Base-by-base conservation (phyloP, 768 basidiomycete species). In the Mycena rebaudengoi region DNA sequence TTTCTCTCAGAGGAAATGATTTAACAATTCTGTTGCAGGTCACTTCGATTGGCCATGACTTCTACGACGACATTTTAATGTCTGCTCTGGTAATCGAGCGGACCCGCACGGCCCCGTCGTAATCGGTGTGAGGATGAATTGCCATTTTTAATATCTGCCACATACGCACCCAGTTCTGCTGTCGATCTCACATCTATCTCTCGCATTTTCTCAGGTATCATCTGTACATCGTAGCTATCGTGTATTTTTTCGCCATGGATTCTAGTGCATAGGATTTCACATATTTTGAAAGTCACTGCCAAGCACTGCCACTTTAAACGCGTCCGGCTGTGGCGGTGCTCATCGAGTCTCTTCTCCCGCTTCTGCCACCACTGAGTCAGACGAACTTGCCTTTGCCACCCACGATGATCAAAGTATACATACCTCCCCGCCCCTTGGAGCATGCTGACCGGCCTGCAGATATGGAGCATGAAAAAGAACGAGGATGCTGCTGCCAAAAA, bases 381-480 rank as follows among this genome's bases (percentile, higher is more conserved):
- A 63, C 23, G 41, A 50, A 74, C 66, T 69, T 71, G 66, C 68
- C 54, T 68, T 54, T 54, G 63, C 59, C 62, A 66, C 65, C 74
- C 70, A 79, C 72, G 56, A 85, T 85, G 84, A 80, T 85, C 62
- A 85, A 85, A 75, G 84, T 81, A 64, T 14, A 30, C 21, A 26
- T 41, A n/a, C 8, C 29, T 23, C 25, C n/a, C 37, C 28, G 11
- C n/a, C 26, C 8, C 21, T 18, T 41, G 18, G 21, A 26, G 3
- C 43, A 5, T 14, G 40, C 40, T 62, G 40, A 63, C 67, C 66
- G 66, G 39, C 65, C 16, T 20, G n/a, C 68, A 99, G 98, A 98
- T 99, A 73, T 98, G 98, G 92, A 94, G 91, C 69, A 95, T 99
- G 92, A 99, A 99, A 90, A 99, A 99, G 90, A 94, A 91, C 72